Conservation (phyloP, 1,139 yeast genomes). For the Saccharomyces uvarum region DNA sequence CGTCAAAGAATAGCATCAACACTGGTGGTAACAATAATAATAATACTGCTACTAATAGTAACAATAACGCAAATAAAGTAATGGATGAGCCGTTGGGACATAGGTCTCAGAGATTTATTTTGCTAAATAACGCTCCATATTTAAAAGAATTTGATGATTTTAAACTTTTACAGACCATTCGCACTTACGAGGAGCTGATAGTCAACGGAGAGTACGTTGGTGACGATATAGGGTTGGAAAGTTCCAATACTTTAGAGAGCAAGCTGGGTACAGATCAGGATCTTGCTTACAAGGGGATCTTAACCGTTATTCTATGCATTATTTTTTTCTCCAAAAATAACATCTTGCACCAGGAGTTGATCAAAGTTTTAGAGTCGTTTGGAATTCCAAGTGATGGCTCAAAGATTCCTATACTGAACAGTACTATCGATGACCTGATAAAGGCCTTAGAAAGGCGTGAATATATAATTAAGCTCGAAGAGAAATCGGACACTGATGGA, state of each 20-base stretch:
- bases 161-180: conserved; percentile 12
- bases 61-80: not conserved
- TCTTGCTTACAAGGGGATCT: conserved; percentile 22
- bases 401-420: conserved; percentile 21
- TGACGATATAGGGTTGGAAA: conserved; percentile 11
- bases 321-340: conserved; percentile 27
- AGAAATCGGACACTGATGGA: conserved; percentile 20
- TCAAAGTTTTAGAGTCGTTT: conserved; percentile 15
- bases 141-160: conserved; percentile 14
- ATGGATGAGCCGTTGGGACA: conserved; percentile 4
- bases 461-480: conserved; percentile 19
- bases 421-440: conserved; percentile 20
- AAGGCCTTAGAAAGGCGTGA: conserved; percentile 19
- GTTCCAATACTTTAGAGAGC: conserved; percentile 12
- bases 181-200: conserved; percentile 13
- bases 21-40: not conserved
- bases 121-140: conserved; percentile 16
- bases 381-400: conserved; percentile 27
- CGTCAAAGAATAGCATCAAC: conserved; percentile 8
- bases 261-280: conserved; percentile 12
- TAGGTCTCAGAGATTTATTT: conserved; percentile 20
- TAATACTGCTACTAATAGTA: not conserved
- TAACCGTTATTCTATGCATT: conserved; percentile 17
- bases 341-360: conserved; percentile 23
- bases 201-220: conserved; percentile 18